Percentiles rank a stretch among this genome's conserved stretches.
phyloP scores from a whole-genome alignment of 2,329 filamentous ascomycete genomes.

The Epichloe uncinata region DNA sequence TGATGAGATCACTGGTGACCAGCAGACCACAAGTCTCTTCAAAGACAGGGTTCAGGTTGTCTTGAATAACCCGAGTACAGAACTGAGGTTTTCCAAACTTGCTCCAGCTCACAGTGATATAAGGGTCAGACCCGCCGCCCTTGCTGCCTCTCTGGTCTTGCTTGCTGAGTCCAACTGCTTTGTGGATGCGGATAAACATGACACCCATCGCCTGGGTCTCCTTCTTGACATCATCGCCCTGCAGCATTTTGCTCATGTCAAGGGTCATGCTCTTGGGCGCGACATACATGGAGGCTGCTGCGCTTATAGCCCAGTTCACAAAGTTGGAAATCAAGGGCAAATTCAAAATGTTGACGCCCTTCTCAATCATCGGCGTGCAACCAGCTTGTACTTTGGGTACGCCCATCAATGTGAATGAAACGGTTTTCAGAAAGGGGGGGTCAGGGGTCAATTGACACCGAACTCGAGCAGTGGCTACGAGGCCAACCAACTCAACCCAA shows the following conservation, averaged over 20 bases:
- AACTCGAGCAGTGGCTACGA: conserved; percentile 79
- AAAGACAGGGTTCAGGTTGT: conserved; percentile 87
- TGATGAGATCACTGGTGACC: conserved; percentile 80
- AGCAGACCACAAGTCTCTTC: conserved; percentile 77
- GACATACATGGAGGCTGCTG: conserved; percentile 81
- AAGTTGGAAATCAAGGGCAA: conserved; percentile 90
- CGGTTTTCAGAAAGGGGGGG: conserved; percentile 85
- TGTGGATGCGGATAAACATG: conserved; percentile 87
- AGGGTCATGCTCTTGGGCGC: conserved; percentile 90
- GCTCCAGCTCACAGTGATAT: conserved; percentile 88
- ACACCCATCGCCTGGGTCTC: conserved; percentile 76
- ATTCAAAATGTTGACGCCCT: conserved; percentile 82
- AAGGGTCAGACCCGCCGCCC: conserved; percentile 84
- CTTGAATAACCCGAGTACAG: conserved; percentile 89
- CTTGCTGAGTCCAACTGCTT: conserved; percentile 77
- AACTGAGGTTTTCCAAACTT: conserved; percentile 98
- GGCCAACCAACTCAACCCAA: conserved; percentile 75
- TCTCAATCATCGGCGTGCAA: conserved; percentile 85
- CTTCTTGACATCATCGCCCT: conserved; percentile 85
- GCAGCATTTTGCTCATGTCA: conserved; percentile 79
- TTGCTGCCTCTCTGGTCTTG: conserved; percentile 73
- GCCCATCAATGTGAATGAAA: conserved; percentile 92
- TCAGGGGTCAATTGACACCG: conserved; percentile 78
- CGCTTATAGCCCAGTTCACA: conserved; percentile 85
- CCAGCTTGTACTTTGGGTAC: conserved; percentile 79